Base-by-base conservation (phyloP, 257 asterid genomes). In the Solanum piurae region DNA sequence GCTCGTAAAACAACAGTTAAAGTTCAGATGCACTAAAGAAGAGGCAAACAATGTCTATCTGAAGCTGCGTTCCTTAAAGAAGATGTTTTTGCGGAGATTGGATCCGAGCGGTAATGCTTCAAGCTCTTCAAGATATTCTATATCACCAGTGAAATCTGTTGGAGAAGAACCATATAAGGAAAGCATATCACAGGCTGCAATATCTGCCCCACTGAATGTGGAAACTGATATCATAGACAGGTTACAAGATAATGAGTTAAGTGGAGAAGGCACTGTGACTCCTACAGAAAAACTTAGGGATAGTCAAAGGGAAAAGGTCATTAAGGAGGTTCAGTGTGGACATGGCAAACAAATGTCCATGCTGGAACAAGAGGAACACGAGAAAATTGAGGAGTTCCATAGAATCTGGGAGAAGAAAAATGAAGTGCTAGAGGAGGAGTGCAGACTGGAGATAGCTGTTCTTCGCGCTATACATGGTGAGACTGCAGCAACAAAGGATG, bases 11-110 rank as follows among this genome's bases (percentile, higher is more conserved):
- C 91, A 90, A 42, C 89, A 83, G 85, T 89, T 94, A 87, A 60
- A 89, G 85, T 94, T 93, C 91, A 91, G 92, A 86, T 94, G 98
- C 90, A 92, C 94, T 42, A 94, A 92, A 92, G 96, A 92, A 72
- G 89, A 91, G 62, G 94, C 86, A 36, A 58, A n/a, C 87, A 83
- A 89, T 8, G 94, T 93, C 76, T 94, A 92, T 91, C 34, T 42
- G 68, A 93, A 90, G 90, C 88, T 94, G 92, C 92, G 93, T 44
- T 52, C 88, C 80, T 89, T 94, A 88, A 93, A 92, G 93, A 91
- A 79, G 87, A 87, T 84, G 88, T 92, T 90, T 89, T 87, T 91
- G 89, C 91, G 83, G 87, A 76, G 73, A 71, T 21, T 88, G 60
- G 90, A 84, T 80, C 89, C 83, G 37, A 27, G 25, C 58, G 68